Conservation (phyloP, 306 rosid species). For the Pueraria montana region DNA sequence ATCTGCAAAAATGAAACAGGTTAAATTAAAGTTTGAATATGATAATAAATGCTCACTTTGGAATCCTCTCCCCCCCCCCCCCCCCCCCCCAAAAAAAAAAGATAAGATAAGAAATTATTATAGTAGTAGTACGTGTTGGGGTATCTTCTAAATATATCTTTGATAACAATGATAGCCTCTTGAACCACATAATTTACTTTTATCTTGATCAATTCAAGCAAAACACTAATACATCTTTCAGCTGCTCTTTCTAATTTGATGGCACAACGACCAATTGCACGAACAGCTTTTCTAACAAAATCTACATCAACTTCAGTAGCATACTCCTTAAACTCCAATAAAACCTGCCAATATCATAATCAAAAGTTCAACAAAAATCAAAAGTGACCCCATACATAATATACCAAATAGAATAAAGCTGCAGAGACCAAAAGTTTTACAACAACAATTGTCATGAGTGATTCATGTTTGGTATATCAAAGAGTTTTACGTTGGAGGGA, state of each 20-base stretch:
- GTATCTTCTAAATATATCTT: slow-evolving; percentile 99
- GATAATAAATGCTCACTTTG: slow-evolving; percentile 26
- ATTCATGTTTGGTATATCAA: background rate
- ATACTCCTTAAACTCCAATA: slow-evolving; percentile 97
- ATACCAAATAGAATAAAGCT: slow-evolving; percentile 10
- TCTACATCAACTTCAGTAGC: slow-evolving; percentile 99
- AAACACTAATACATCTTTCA: slow-evolving; percentile 98
- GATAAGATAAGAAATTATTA: slow-evolving; percentile 28
- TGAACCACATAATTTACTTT: slow-evolving; percentile 99
- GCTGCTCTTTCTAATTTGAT: slow-evolving; percentile 99
- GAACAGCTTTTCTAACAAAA: slow-evolving; percentile 97
- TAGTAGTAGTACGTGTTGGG: slow-evolving; percentile 94
- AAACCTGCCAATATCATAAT: slow-evolving; percentile 69
- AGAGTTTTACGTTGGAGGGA: background rate
- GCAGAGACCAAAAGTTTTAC: slow-evolving; percentile 36
- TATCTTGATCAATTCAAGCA: slow-evolving; percentile 98
- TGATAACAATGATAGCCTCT: slow-evolving; percentile 99
- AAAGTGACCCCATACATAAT: slow-evolving; percentile 32
- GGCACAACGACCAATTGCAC: slow-evolving; percentile 99
- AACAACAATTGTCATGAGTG: background rate
- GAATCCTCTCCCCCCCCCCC: background rate
- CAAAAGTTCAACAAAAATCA: slow-evolving; percentile 33
- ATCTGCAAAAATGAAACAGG: slow-evolving; percentile 58
- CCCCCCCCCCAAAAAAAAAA: no score
- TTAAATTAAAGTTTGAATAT: slow-evolving; percentile 42